Base-by-base conservation (phyloP, 108 stramenopile species). In the Pseudonitzschia delicatissima region DNA sequence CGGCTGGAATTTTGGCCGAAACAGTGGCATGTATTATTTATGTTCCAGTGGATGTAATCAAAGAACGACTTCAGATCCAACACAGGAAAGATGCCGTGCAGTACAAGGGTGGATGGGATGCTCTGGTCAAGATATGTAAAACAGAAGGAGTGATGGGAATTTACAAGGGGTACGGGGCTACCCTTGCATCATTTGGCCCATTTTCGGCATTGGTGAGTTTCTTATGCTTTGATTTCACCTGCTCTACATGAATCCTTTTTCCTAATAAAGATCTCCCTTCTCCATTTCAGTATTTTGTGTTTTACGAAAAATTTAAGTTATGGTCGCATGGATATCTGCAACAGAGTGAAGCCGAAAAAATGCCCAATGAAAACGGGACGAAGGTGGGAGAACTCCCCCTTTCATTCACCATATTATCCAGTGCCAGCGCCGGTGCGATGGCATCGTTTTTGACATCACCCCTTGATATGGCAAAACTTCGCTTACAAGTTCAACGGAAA, bases 31-130 rank as follows among this genome's bases (percentile, higher is more conserved):
- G 99, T 76, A 68, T 97, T 13, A 68, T 99, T 34, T 99, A 92
- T 62, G 96, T 99, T 13, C 99, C 99, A 3, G 94, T 98, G 6
- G 99, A 99, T 76, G 99, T 99, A 26, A 78, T 98, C 5, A 99
- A 99, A 74, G 99, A 98, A 76, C 82, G 99, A 50, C 59, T 97
- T 71, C 99, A 99, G 79, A 90, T 98, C 5, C 96, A 96, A 45
- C 63, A 72, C 4, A 69, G 74, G 45, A 40, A 17, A 28, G 53
- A 26, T 18, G 34, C 37, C 3, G 48, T 52, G 13, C 58, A 70
- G 33, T 98, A 98, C 72, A 74, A 73, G 21, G 80, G 86, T 31
- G 93, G 89, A 57, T 75, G 64, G 69, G 92, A 98, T 71, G 95
- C 95, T 17, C 36, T 98, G 4, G 53, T 65, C 28, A 79, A 83